These are phyloP conservation scores for Aspergillus fumigatus DNA, from an alignment of 2,329 filamentous ascomycete genomes.

Conservation along the genomic window DNA sequence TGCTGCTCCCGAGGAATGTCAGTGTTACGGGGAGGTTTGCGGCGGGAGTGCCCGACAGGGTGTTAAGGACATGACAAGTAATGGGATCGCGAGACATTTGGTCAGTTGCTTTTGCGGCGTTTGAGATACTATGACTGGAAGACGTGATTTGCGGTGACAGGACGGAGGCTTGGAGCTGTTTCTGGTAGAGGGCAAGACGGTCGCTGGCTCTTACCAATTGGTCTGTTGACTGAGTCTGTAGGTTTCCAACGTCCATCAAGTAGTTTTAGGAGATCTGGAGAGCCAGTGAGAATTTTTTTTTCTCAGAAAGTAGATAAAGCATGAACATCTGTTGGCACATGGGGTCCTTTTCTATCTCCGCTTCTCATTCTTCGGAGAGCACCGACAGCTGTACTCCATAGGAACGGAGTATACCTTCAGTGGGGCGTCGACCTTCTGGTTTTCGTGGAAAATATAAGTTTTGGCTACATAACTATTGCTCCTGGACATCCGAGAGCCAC, in stretches of 20 bases:
- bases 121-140: slow-evolving; percentile 10
- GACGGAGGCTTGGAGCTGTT: slow-evolving; percentile 21
- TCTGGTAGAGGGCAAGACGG: slow-evolving; percentile 32
- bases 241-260: slow-evolving; percentile 22
- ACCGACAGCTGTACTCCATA: slow-evolving; percentile 24
- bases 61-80: slow-evolving; percentile 50
- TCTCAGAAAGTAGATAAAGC: not conserved
- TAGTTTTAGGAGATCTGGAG: slow-evolving; percentile 1
- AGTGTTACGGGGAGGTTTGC: slow-evolving; percentile 47
- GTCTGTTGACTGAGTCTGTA: slow-evolving; percentile 11
- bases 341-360: slow-evolving; percentile 17
- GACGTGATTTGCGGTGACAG: slow-evolving; percentile 8
- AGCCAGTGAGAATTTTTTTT: not conserved
- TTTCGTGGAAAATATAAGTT: not conserved
- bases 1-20: slow-evolving; percentile 53
- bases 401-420: slow-evolving; percentile 22
- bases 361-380: slow-evolving; percentile 29
- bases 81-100: slow-evolving; percentile 43
- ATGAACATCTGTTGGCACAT: not conserved
- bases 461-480: not conserved
- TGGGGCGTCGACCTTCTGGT: slow-evolving; percentile 6
- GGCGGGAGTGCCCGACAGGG: slow-evolving; percentile 41
- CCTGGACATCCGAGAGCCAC: not conserved
- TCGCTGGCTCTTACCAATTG: slow-evolving; percentile 24
- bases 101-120: slow-evolving; percentile 10